Evolutionary conservation across 192 early-diverging fungal species (phyloP).

Genomic region (Physocladia obscura): DNA sequence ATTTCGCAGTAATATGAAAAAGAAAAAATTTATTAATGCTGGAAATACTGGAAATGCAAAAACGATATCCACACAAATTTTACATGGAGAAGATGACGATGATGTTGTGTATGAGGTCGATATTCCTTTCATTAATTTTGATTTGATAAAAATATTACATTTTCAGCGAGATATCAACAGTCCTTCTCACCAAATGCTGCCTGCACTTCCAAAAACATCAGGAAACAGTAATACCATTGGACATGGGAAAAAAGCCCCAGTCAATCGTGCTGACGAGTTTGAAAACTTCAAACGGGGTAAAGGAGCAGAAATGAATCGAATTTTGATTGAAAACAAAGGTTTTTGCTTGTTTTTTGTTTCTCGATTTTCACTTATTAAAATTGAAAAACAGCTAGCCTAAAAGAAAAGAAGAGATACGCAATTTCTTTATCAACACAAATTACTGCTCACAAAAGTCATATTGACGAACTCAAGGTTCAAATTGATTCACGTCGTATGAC

Average conservation of each 20-base stretch:
- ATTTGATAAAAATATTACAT: background rate
- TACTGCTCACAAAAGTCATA: conserved; percentile 47
- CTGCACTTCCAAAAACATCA: conserved; percentile 23
- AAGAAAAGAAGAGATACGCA: conserved; percentile 52
- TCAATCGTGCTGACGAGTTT: conserved; percentile 56
- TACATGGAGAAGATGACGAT: conserved; percentile 34
- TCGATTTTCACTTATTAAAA: background rate
- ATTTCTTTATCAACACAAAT: conserved; percentile 42
- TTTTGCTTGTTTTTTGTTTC: background rate
- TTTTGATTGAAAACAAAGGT: conserved; percentile 64
- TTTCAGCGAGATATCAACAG: conserved; percentile 20
- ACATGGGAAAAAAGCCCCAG: background rate
- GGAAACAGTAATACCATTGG: background rate
- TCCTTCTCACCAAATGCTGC: conserved; percentile 5
- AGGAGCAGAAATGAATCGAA: conserved; percentile 53
- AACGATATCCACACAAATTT: too few species aligned
- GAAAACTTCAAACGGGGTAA: conserved; percentile 56
- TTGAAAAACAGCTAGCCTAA: conserved; percentile 37
- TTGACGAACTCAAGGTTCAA: conserved; percentile 42
- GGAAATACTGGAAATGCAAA: too few species aligned
- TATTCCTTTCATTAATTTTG: background rate
- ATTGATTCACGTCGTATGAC: conserved; percentile 26
- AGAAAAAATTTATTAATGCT: conserved; percentile 39
- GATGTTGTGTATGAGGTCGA: conserved; percentile 28
- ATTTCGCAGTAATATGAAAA: conserved; percentile 22